phyloP scores from a whole-genome alignment of 805 yeast genomes.

The Zygotorulaspora danielsina region DNA sequence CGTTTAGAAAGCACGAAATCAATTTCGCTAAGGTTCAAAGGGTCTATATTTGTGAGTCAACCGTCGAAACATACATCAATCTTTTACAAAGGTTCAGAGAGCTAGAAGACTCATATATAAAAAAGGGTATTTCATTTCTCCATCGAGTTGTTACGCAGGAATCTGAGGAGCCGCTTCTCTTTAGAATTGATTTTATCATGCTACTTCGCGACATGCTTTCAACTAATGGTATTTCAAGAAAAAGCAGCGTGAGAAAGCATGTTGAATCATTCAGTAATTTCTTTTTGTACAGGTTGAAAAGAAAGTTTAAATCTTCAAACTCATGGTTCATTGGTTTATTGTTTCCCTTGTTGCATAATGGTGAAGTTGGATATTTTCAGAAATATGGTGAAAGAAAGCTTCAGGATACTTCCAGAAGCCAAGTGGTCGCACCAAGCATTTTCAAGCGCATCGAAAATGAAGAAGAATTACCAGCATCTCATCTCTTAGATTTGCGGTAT shows the following conservation, averaged over 20 bases:
- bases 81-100: slow-evolving; percentile 60
- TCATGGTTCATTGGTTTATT: slow-evolving; percentile 58
- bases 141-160: slow-evolving; percentile 64
- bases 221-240: slow-evolving; percentile 45
- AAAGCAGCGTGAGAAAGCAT: slow-evolving; percentile 49
- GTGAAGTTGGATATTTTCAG: slow-evolving; percentile 45
- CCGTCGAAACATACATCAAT: slow-evolving; percentile 62
- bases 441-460: slow-evolving; percentile 26
- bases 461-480: slow-evolving; percentile 22
- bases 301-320: slow-evolving; percentile 47
- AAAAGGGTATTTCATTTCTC: slow-evolving; percentile 62
- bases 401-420: slow-evolving; percentile 2
- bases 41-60: slow-evolving; percentile 42
- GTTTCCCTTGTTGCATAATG: slow-evolving; percentile 53
- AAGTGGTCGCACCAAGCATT: slow-evolving; percentile 25
- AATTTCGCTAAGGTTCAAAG: slow-evolving; percentile 25
- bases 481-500: slow-evolving; percentile 24
- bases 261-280: slow-evolving; percentile 61
- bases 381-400: slow-evolving; percentile 38
- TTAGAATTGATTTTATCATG: slow-evolving; percentile 69
- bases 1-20: slow-evolving; percentile 14
- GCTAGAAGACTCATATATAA: slow-evolving; percentile 54
- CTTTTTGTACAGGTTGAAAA: slow-evolving; percentile 56
- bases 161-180: slow-evolving; percentile 54
- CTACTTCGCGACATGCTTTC: slow-evolving; percentile 51